Percentiles rank a stretch among this genome's conserved stretches.
phyloP scores from a whole-genome alignment of 108 stramenopile species.

The Nannochloropsis gaditana region DNA sequence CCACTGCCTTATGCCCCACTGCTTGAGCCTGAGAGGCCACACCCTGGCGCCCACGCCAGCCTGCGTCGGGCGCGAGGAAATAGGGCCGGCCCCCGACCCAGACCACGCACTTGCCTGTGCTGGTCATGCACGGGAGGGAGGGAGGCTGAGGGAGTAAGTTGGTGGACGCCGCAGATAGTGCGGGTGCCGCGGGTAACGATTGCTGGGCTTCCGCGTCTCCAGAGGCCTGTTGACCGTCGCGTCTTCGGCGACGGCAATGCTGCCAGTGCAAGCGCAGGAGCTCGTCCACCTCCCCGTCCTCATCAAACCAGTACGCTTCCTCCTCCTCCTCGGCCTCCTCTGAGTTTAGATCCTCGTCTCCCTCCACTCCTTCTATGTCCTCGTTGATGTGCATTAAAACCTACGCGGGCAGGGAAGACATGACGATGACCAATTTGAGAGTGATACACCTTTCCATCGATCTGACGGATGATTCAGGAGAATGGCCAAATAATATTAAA shows the following conservation, averaged over 20 bases:
- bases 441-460: no score
- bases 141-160: neutral
- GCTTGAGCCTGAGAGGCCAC: neutral
- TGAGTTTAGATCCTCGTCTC: neutral
- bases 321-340: neutral
- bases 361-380: neutral
- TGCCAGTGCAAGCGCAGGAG: neutral
- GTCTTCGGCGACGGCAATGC: neutral
- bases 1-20: neutral
- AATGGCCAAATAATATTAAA: no score
- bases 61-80: neutral
- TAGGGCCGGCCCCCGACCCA: conserved; percentile 15
- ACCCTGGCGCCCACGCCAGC: neutral
- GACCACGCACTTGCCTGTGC: neutral
- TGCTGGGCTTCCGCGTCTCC: neutral
- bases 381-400: conserved; percentile 10
- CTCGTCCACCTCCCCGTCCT: conserved; percentile 7
- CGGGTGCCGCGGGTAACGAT: neutral
- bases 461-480: no score
- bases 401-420: neutral
- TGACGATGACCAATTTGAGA: no score
- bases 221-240: no score
- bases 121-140: neutral
- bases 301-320: neutral
- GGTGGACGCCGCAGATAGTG: neutral